These are phyloP conservation scores for Sideroxylon spinosum DNA, from an alignment of 179 eudicot genomes.

Conservation along the genomic window DNA sequence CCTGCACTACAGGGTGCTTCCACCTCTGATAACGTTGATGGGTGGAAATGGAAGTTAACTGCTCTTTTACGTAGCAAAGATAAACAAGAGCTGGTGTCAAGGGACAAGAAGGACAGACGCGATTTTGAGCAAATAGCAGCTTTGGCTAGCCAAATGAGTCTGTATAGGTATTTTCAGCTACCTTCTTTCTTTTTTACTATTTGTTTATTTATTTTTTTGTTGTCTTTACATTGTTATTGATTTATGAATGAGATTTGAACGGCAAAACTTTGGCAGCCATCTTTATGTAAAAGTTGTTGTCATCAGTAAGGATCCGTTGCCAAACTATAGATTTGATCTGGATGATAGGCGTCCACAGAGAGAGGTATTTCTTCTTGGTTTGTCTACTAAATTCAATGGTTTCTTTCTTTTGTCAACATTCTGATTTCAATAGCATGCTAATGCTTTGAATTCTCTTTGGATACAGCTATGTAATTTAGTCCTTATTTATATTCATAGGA, in stretches of 20 bases:
- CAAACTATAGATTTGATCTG: slow-evolving; percentile 88
- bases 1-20: slow-evolving; percentile 41
- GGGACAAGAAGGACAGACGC: slow-evolving; percentile 84
- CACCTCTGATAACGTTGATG: slow-evolving; percentile 46
- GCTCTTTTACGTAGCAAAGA: slow-evolving; percentile 50
- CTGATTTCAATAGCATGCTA: background rate
- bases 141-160: slow-evolving; percentile 68
- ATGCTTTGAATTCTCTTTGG: background rate
- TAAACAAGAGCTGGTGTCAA: slow-evolving; percentile 70
- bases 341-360: slow-evolving; percentile 92
- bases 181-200: background rate
- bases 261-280: slow-evolving; percentile 48
- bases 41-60: slow-evolving; percentile 70
- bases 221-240: background rate
- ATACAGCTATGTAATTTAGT: background rate
- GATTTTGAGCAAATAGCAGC: slow-evolving; percentile 76
- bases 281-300: slow-evolving; percentile 71
- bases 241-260: slow-evolving; percentile 7
- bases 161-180: slow-evolving; percentile 56
- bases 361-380: slow-evolving; percentile 51
- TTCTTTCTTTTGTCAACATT: background rate
- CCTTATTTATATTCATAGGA: background rate
- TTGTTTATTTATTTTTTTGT: background rate
- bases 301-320: slow-evolving; percentile 79
- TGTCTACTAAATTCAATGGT: background rate